These are phyloP conservation scores for Hericium rajendrae DNA, from an alignment of 768 basidiomycete genomes.

Conservation along the genomic window DNA sequence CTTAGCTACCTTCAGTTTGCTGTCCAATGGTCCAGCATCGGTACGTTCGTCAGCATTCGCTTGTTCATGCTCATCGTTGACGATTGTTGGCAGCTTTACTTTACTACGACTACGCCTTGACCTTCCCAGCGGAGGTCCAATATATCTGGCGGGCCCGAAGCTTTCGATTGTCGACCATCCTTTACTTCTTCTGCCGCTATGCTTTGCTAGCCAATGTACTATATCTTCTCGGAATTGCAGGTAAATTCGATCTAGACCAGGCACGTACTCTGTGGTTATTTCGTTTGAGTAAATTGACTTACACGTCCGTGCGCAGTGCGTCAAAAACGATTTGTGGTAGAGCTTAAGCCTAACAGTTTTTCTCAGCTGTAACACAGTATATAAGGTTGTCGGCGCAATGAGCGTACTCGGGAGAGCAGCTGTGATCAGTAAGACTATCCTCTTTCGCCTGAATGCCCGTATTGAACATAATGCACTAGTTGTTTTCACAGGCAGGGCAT, in stretches of 20 bases:
- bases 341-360: neutral
- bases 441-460: neutral
- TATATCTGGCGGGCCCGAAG: constrained; percentile 22
- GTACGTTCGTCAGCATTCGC: neutral
- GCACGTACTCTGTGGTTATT: neutral
- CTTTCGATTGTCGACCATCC: constrained; percentile 20
- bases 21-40: constrained; percentile 5
- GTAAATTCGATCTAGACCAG: constrained; percentile 8
- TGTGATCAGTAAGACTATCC: constrained; percentile 12
- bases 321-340: neutral
- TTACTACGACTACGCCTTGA: constrained; percentile 26
- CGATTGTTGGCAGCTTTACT: constrained; percentile 8
- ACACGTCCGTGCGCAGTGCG: neutral
- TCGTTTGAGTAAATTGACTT: neutral
- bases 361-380: constrained; percentile 20
- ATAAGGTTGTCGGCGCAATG: constrained; percentile 20
- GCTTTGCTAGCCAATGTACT: constrained; percentile 25
- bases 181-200: constrained; percentile 27
- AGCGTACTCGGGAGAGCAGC: constrained; percentile 23
- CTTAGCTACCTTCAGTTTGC: constrained; percentile 5
- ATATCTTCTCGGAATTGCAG: constrained; percentile 19
- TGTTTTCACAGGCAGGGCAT: neutral
- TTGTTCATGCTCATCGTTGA: neutral
- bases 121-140: constrained; percentile 22
- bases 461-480: neutral